Base-by-base conservation (phyloP, 208 protist species). In the Trypanosoma vivax region DNA sequence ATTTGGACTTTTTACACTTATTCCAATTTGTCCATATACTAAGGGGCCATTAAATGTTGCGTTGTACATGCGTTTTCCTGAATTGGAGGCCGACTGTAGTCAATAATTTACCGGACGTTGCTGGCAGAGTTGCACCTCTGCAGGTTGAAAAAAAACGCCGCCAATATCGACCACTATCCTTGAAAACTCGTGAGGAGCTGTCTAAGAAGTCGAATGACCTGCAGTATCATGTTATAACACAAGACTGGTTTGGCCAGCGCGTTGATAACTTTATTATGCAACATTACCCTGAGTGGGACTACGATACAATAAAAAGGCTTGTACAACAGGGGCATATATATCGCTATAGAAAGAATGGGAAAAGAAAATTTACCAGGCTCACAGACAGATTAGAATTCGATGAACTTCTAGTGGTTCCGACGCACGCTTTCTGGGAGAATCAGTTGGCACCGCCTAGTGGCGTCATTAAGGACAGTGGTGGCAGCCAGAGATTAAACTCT, bases 311-410 rank as follows among this genome's bases (percentile, higher is more conserved):
- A n/a, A 77, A 76, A 61, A 75, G 62, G 11, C 45, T 95, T 19
- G 83, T 95, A 25, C 77, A 92, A 60, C 66, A 82, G 18, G 88
- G 88, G 0, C 88, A 95, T 57, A 92, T 95, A 33, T 95, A 90
- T 60, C 70, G 88, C 9, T 91, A 88, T 55, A 65, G 82, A 2
- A 90, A 85, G 54, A 94, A 90, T 40, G 87, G 87, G 29, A 94
- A 94, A 60, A 88, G 73, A 43, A 73, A 72, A 14, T 94, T 79
- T 60, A 94, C 87, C 5, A 76, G 83, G 5, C 52, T 94, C 27
- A 90, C 83, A 11, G 87, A 94, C 47, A 69, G 87, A 13, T 72
- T 94, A 2, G 83, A 91, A 61, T 91, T 94, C 54, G 87, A 94
- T 56, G 87, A 94, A 65, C 73, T 94, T 2, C 54, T 94, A 21